These are phyloP conservation scores for Lactifluus pinguis DNA, from an alignment of 768 basidiomycete genomes.

Conservation along the genomic window DNA sequence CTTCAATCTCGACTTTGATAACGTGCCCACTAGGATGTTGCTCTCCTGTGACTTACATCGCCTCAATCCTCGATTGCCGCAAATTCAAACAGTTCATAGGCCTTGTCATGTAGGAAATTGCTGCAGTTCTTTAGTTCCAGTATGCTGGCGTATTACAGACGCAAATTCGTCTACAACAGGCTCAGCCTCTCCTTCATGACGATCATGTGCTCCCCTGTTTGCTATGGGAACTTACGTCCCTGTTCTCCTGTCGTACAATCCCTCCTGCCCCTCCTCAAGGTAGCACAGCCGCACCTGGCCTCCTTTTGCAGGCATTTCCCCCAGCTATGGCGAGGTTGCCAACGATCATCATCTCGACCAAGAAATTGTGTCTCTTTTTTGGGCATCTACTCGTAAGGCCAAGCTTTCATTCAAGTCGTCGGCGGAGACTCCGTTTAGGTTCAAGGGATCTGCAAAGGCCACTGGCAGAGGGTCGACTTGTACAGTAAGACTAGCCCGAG, in stretches of 20 bases:
- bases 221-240: too few species aligned
- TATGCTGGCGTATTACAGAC: background rate
- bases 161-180: background rate
- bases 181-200: too few species aligned
- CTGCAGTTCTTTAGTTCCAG: background rate
- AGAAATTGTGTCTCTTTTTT: too few species aligned
- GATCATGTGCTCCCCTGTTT: background rate
- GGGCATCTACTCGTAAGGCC: too few species aligned
- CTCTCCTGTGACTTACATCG: background rate
- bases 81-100: background rate
- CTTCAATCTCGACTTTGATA: background rate
- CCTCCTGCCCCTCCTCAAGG: too few species aligned
- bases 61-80: background rate
- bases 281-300: too few species aligned
- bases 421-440: too few species aligned
- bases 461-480: too few species aligned
- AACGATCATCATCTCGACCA: too few species aligned
- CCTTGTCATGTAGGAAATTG: background rate
- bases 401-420: background rate
- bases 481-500: too few species aligned
- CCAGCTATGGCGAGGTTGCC: background rate
- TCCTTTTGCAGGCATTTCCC: background rate
- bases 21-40: background rate
- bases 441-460: too few species aligned
- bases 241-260: too few species aligned